Evolutionary conservation across 2,329 filamentous ascomycete genomes (phyloP).

Genomic region (Periglandula ipomoeae): DNA sequence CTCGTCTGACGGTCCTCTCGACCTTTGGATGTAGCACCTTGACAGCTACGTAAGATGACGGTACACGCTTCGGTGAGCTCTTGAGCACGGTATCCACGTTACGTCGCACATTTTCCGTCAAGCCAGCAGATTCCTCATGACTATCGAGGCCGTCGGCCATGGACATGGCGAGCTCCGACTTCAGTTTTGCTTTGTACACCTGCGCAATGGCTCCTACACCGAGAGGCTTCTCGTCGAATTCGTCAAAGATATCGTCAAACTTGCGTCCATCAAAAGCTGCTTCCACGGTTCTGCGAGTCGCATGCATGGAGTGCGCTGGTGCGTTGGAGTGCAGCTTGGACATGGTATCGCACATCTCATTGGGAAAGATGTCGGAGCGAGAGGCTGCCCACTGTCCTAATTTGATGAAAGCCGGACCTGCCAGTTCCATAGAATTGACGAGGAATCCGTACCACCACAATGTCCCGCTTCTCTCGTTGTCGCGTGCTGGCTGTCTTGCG

Average conservation of each 20-base stretch:
- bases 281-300: slow-evolving; percentile 70
- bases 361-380: slow-evolving; percentile 90
- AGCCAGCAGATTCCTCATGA: slow-evolving; percentile 30
- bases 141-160: slow-evolving; percentile 48
- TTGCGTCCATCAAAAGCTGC: slow-evolving; percentile 69
- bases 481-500: slow-evolving; percentile 46
- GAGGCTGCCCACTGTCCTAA: slow-evolving; percentile 98
- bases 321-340: slow-evolving; percentile 91
- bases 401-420: slow-evolving; percentile 96
- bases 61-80: slow-evolving; percentile 73
- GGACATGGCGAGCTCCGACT: slow-evolving; percentile 61
- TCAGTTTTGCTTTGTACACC: slow-evolving; percentile 92
- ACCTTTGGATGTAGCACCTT: slow-evolving; percentile 93
- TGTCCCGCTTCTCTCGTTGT: slow-evolving; percentile 71
- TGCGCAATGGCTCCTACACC: slow-evolving; percentile 96
- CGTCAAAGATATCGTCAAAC: slow-evolving; percentile 92
- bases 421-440: slow-evolving; percentile 81
- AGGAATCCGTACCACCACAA: slow-evolving; percentile 93
- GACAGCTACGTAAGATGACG: slow-evolving; percentile 86
- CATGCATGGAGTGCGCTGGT: slow-evolving; percentile 75
- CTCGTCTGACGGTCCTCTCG: slow-evolving; percentile 80
- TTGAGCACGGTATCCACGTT: slow-evolving; percentile 84
- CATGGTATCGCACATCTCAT: slow-evolving; percentile 86
- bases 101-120: slow-evolving; percentile 62
- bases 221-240: slow-evolving; percentile 82